These are phyloP conservation scores for Arxiozyma bovina DNA, from an alignment of 1,139 yeast genomes.

Conservation along the genomic window DNA sequence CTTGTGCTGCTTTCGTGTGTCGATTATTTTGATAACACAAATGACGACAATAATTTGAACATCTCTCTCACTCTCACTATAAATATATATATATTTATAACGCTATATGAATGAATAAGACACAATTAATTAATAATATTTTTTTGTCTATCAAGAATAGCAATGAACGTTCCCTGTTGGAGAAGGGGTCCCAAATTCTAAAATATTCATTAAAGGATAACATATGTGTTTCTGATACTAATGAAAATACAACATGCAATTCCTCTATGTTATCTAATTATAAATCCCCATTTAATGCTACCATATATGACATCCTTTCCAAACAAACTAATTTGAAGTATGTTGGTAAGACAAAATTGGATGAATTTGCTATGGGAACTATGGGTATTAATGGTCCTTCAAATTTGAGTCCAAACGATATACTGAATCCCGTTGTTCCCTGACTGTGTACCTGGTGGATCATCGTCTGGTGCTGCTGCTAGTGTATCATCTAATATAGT, in stretches of 20 bases:
- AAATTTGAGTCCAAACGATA: not conserved
- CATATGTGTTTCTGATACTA: constrained; percentile 45
- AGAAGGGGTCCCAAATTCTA: not conserved
- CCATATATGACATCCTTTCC: constrained; percentile 35
- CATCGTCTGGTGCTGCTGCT: constrained; percentile 95
- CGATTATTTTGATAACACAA: no score
- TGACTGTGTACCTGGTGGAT: constrained; percentile 64
- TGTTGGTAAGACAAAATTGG: constrained; percentile 38
- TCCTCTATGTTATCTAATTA: constrained; percentile 54
- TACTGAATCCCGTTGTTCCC: constrained; percentile 48
- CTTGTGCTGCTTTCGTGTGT: no score
- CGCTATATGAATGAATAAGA: not conserved
- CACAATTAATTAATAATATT: not conserved
- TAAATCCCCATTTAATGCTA: constrained; percentile 72
- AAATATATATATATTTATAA: not conserved
- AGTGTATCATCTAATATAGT: constrained; percentile 67
- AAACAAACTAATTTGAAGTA: not conserved
- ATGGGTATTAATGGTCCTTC: constrained; percentile 38
- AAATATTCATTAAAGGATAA: constrained; percentile 54
- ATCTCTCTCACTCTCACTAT: no score
- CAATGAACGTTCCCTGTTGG: constrained; percentile 44
- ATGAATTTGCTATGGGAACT: constrained; percentile 97
- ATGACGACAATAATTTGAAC: no score
- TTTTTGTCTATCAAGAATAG: constrained; percentile 54
- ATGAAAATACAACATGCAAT: constrained; percentile 65